Base-by-base conservation (phyloP, 208 protist species). In the Leishmania braziliensis region DNA sequence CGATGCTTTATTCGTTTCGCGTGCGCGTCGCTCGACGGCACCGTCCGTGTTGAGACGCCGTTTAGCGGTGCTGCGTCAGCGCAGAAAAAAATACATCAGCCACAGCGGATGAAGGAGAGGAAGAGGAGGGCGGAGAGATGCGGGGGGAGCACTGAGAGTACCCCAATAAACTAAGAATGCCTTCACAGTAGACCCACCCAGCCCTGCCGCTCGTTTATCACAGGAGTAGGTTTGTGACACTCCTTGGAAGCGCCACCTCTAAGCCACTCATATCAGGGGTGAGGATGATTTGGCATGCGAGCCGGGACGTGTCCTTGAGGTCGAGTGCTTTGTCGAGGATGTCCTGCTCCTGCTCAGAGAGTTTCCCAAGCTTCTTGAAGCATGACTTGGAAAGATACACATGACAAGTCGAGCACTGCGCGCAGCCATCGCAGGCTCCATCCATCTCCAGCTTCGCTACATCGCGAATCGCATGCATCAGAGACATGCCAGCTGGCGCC, bases 391-490 rank as follows among this genome's bases (percentile, higher is more conserved):
- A 88, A 46, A 99, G 70, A 74, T 98, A 93, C 16, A 99, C 95
- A 76, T 99, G 98, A 83, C 98, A 99, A 8, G 98, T 99, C 53
- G 91, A 96, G 82, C 98, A 99, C 76, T 98, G 94, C 69, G 95
- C 90, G 60, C 95, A 98, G 43, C 93, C 93, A 54, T 99, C 98
- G 81, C 97, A 99, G 23, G 98, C 96, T 2, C 94, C 97, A 56
- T 99, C 97, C 70, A 99, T 92, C 78, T 99, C 97, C 16, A 99
- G 82, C 77, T 93, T 90, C 71, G 96, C 97, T n/a, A 92, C 80
- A 16, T 94, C 93, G 54, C 98, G 96, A 50, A 98, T 92, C 12
- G 95, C 89, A 20, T 98, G 90, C 88, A 99, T 96, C 3, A 99
- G 76, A 3, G 87, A 92, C 14, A 87, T 82, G 43, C 97, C 97